phyloP scores from a whole-genome alignment of 2,329 filamentous ascomycete species.

The Seiridium cupressi region DNA sequence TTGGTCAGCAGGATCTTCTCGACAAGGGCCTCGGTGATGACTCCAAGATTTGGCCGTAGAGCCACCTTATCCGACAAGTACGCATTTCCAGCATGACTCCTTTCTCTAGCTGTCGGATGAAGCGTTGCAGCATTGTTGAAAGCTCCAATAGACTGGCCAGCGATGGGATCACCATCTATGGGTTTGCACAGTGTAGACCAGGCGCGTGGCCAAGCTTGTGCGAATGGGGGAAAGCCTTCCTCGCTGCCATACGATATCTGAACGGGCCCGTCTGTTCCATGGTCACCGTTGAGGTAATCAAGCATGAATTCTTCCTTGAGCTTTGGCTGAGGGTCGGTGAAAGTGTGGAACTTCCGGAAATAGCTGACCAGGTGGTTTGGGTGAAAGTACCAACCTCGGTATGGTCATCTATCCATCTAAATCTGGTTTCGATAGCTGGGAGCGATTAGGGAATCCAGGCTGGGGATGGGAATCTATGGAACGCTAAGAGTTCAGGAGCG shows the following conservation, averaged over 20 bases:
- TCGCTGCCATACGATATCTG: slow-evolving; percentile 35
- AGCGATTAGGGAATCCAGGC: slow-evolving; percentile 6
- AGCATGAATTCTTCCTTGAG: slow-evolving; percentile 1
- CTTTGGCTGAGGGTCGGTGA: slow-evolving; percentile 1
- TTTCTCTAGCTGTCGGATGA: slow-evolving; percentile 26
- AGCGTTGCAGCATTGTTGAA: slow-evolving; percentile 31
- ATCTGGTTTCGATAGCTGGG: slow-evolving; percentile 7
- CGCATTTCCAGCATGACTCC: slow-evolving; percentile 30
- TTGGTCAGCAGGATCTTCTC: slow-evolving; percentile 28
- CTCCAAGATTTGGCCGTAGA: slow-evolving; percentile 29
- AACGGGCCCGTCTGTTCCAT: slow-evolving; percentile 30
- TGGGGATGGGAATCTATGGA: slow-evolving; percentile 7
- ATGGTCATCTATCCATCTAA: slow-evolving; percentile 7
- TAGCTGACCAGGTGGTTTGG: too few relatives aligned
- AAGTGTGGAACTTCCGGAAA: slow-evolving; percentile 4
- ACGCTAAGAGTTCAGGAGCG: neutral
- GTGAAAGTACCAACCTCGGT: neutral
- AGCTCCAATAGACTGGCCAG: slow-evolving; percentile 26
- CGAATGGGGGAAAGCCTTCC: slow-evolving; percentile 24
- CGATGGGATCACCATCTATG: slow-evolving; percentile 30
- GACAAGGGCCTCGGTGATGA: slow-evolving; percentile 31
- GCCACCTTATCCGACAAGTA: slow-evolving; percentile 32
- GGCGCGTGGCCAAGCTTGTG: slow-evolving; percentile 35
- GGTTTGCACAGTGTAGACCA: slow-evolving; percentile 31
- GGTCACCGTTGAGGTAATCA: slow-evolving; percentile 15